Conservation (phyloP, 768 basidiomycete species). For the Suillus paluster region DNA sequence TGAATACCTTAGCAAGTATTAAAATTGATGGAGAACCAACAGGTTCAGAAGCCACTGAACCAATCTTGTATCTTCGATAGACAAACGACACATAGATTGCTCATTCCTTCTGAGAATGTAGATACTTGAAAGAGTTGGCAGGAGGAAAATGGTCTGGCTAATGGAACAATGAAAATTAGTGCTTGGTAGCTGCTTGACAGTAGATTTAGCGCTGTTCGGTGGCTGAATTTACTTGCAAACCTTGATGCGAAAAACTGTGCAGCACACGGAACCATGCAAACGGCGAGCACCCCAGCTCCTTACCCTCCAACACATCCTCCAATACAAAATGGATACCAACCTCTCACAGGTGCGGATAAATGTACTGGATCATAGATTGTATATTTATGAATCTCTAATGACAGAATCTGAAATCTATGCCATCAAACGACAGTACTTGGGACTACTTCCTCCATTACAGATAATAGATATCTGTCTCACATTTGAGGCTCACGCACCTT, state of each 20-base stretch:
- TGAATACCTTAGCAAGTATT: background rate
- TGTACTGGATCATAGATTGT: slow-evolving; percentile 23
- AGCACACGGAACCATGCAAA: slow-evolving; percentile 70
- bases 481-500: slow-evolving; percentile 70
- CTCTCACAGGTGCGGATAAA: slow-evolving; percentile 40
- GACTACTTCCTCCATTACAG: slow-evolving; percentile 66
- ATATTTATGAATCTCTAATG: slow-evolving; percentile 29
- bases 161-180: background rate
- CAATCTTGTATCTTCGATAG: background rate
- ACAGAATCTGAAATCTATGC: slow-evolving; percentile 52
- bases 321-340: slow-evolving; percentile 40
- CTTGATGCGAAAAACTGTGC: slow-evolving; percentile 76
- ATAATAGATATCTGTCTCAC: slow-evolving; percentile 80
- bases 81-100: background rate
- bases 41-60: background rate
- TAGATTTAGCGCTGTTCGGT: background rate
- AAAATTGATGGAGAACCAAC: background rate
- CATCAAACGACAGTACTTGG: slow-evolving; percentile 74
- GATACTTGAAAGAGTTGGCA: background rate
- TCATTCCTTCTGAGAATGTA: background rate
- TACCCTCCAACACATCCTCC: slow-evolving; percentile 40
- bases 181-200: background rate
- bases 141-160: background rate
- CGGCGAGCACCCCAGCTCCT: slow-evolving; percentile 42
- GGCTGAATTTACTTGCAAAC: slow-evolving; percentile 42